Evolutionary conservation across 176 grass and related monocot species (phyloP).

Genomic region (Secale cereale): DNA sequence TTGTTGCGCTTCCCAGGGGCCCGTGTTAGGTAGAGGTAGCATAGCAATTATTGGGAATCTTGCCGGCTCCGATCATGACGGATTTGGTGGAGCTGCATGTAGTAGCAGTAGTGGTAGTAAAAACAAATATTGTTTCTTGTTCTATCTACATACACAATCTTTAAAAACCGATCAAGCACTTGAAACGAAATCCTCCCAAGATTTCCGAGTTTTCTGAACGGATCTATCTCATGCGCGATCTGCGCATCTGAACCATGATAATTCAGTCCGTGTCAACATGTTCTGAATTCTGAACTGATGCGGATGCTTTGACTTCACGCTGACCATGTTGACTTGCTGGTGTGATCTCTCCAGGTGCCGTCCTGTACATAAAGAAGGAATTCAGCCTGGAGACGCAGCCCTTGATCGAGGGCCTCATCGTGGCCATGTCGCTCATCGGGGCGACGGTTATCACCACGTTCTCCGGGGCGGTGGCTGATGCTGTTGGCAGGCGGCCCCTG

Average conservation of each 20-base stretch:
- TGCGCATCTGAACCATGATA: not conserved
- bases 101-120: not conserved
- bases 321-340: slow-evolving; percentile 27
- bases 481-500: slow-evolving; percentile 70
- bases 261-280: not conserved
- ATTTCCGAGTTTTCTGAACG: not conserved
- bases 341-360: slow-evolving; percentile 56
- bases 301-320: slow-evolving; percentile 23
- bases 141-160: not conserved
- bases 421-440: slow-evolving; percentile 90
- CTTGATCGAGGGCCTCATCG: slow-evolving; percentile 85
- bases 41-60: slow-evolving; percentile 47
- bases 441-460: slow-evolving; percentile 78
- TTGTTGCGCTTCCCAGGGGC: slow-evolving; percentile 1
- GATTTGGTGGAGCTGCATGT: slow-evolving; percentile 25
- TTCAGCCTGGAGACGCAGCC: slow-evolving; percentile 76
- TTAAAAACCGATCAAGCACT: not conserved
- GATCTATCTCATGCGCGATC: not conserved
- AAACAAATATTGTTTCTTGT: not conserved
- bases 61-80: slow-evolving; percentile 29
- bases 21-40: slow-evolving; percentile 36
- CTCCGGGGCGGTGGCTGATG: slow-evolving; percentile 69
- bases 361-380: slow-evolving; percentile 91
- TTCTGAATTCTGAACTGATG: not conserved
- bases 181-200: not conserved